phyloP scores from a whole-genome alignment of 805 yeast genomes.

The Wickerhamomyces chambardii region DNA sequence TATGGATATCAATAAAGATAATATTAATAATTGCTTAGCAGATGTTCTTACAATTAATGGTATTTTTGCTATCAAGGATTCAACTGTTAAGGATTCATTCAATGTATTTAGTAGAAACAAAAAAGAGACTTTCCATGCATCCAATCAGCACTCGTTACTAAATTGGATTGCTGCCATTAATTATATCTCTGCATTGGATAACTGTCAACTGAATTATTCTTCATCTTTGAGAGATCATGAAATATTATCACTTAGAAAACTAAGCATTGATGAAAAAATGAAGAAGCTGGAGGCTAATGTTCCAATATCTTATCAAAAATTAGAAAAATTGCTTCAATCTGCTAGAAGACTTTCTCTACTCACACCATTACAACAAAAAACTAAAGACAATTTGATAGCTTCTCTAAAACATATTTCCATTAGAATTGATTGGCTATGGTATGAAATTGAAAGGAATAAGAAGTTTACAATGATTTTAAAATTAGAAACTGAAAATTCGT shows the following conservation, averaged over 20 bases:
- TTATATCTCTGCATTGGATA: constrained; percentile 37
- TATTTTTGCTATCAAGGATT: constrained; percentile 23
- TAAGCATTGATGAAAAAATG: constrained; percentile 22
- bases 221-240: constrained; percentile 9
- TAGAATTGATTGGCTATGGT: constrained; percentile 48
- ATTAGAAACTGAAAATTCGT: constrained; percentile 3
- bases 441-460: constrained; percentile 37
- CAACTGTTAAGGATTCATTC: constrained; percentile 14
- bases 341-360: constrained; percentile 31
- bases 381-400: constrained; percentile 37
- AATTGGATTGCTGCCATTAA: constrained; percentile 55
- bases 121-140: constrained; percentile 32
- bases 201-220: constrained; percentile 19
- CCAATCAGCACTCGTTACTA: constrained; percentile 33
- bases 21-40: constrained; percentile 17
- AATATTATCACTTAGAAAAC: constrained; percentile 15
- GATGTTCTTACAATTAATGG: constrained; percentile 22
- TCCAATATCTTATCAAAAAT: constrained; percentile 23
- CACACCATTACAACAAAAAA: constrained; percentile 46
- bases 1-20: constrained; percentile 18
- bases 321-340: constrained; percentile 26
- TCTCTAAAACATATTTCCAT: constrained; percentile 39
- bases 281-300: constrained; percentile 24
- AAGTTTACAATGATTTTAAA: constrained; percentile 28
- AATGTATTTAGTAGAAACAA: constrained; percentile 31